Base-by-base conservation (phyloP, 805 yeast genomes). In the Teunomyces stri region DNA sequence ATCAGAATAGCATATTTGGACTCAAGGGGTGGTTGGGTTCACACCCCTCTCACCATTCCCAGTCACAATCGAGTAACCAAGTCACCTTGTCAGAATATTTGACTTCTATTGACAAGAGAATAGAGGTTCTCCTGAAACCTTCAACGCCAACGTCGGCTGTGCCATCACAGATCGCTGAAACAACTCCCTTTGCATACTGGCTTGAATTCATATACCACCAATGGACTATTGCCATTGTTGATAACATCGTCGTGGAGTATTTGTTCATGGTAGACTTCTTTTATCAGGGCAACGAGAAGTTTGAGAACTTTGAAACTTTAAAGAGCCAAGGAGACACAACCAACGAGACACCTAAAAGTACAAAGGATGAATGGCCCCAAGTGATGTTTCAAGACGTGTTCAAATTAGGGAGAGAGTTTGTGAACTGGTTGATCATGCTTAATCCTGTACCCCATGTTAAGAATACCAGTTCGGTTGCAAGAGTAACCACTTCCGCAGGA, bases 141-240 rank as follows among this genome's bases (percentile, higher is more conserved):
- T 73, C 75, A 10, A 76, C 75, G 30, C 83, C 80, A 51, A 78
- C 80, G 42, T 73, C 85, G 1, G 91, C 85, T 0, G 80, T 90
- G 70, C 80, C 87, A 4, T 88, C 91, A 0, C 91, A 87, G 59
- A 87, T 89, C 30, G 96, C 96, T 0, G 96, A 90, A 62, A 78
- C 84, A 12, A 84, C 83, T 45, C 82, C 83, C 3, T 72, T 78
- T 51, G 70, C 76, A 12, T 82, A 84, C 56, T 82, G 86, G 80
- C 69, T 87, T 46, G 97, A 90, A 57, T 78, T 78, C 45, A 83
- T 87, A 0, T 89, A 83, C 62, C 73, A 85, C 49, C 87, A 85
- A 57, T 82, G 89, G 69, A 82, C 83, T 52, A 64, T 82, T 29
- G 91, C 95, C 0, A 59, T 90, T 6, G 61, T 85, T 34, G 96